These are phyloP conservation scores for Apostasia shenzhenica DNA, from an alignment of 106 monocot genomes.

Conservation along the genomic window DNA sequence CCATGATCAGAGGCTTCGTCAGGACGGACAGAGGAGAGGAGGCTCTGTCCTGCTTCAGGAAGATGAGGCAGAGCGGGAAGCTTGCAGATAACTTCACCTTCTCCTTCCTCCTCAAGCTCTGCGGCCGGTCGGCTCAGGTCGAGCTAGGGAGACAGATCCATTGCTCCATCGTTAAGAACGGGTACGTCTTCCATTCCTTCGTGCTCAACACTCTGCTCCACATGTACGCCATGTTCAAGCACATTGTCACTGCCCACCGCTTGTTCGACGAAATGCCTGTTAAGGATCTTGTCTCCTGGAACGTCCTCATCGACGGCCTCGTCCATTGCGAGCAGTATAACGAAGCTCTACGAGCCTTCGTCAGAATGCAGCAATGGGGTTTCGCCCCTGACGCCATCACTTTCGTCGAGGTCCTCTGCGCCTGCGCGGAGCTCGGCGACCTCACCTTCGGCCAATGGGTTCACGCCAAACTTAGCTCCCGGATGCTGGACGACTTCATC, in stretches of 20 bases:
- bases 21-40: slow-evolving; percentile 21
- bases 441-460: slow-evolving; percentile 35
- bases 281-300: slow-evolving; percentile 49
- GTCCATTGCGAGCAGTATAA: slow-evolving; percentile 19
- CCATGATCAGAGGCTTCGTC: slow-evolving; percentile 58
- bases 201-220: slow-evolving; percentile 60
- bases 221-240: slow-evolving; percentile 31
- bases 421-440: slow-evolving; percentile 44
- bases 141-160: slow-evolving; percentile 41
- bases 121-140: slow-evolving; percentile 13
- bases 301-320: slow-evolving; percentile 37
- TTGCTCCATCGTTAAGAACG: slow-evolving; percentile 34
- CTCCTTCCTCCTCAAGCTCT: slow-evolving; percentile 55
- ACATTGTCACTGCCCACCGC: slow-evolving; percentile 13
- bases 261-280: slow-evolving; percentile 41
- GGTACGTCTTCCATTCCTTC: slow-evolving; percentile 23
- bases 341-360: slow-evolving; percentile 27
- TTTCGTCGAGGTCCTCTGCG: slow-evolving; percentile 38
- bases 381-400: slow-evolving; percentile 42
- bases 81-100: slow-evolving; percentile 54
- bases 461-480: slow-evolving; percentile 18
- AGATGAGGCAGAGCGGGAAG: slow-evolving; percentile 31
- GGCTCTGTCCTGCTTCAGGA: slow-evolving; percentile 33
- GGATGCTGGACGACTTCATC: slow-evolving; percentile 1
- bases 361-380: slow-evolving; percentile 20